Evolutionary conservation across 371 early-diverging fungal species (phyloP).

Genomic region (Choanephora cucurbitarum): DNA sequence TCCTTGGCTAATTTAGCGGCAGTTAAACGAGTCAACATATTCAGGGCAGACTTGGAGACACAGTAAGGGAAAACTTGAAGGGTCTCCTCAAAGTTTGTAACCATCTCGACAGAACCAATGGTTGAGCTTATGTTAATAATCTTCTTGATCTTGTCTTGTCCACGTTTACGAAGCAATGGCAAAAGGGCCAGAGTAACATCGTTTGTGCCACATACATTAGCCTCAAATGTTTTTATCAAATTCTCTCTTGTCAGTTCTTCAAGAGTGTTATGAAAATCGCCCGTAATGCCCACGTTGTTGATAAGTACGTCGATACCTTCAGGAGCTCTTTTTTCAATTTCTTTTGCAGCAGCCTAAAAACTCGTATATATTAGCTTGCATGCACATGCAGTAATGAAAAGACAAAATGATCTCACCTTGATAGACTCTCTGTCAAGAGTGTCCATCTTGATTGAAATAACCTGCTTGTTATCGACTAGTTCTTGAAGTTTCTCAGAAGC

Average conservation of each 20-base stretch:
- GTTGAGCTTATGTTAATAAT: conserved; percentile 27
- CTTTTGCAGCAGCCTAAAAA: conserved; percentile 25
- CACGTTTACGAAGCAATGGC: conserved; percentile 28
- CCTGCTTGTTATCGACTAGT: conserved; percentile 14
- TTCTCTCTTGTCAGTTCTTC: conserved; percentile 1
- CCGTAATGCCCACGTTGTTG: conserved; percentile 37
- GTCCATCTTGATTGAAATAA: conserved; percentile 14
- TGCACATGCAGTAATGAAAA: too few relatives aligned
- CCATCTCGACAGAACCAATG: conserved; percentile 16
- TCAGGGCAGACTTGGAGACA: conserved; percentile 36
- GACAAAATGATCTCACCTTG: conserved; percentile 2
- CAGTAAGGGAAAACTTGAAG: conserved; percentile 16
- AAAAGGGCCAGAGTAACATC: conserved; percentile 22
- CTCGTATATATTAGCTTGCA: too few relatives aligned
- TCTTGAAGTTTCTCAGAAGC: conserved; percentile 12
- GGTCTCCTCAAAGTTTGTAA: too few relatives aligned
- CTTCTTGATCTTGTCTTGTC: conserved; percentile 17
- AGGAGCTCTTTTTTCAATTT: conserved; percentile 21
- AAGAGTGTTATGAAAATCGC: neutral
- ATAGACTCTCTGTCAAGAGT: conserved; percentile 12
- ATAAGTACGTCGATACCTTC: conserved; percentile 32
- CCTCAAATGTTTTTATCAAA: conserved; percentile 10
- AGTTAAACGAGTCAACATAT: conserved; percentile 25
- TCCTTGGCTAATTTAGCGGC: conserved; percentile 14
- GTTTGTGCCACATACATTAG: conserved; percentile 17